Conservation (phyloP, 2,329 filamentous ascomycete genomes). For the Pseudocercospora cruenta region DNA sequence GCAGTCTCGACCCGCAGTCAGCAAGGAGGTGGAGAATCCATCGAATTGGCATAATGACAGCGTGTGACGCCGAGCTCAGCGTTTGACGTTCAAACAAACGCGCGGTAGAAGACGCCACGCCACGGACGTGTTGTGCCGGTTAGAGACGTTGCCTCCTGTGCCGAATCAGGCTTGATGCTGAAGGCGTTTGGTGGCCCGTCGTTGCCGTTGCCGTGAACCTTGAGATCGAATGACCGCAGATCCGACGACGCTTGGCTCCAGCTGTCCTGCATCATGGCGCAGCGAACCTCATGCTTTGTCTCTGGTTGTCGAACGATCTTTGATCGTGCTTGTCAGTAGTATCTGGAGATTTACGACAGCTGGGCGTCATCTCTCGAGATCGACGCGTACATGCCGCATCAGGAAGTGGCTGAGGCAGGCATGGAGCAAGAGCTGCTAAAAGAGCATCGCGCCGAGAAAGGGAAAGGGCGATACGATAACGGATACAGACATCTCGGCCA, state of each 20-base stretch:
- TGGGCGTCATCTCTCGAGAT: too few species aligned
- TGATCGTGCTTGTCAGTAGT: too few species aligned
- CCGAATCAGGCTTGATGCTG: neutral
- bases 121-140: neutral
- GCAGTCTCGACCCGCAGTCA: neutral
- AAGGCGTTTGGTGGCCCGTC: neutral
- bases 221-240: neutral
- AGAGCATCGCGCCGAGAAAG: neutral
- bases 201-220: conserved; percentile 1
- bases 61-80: neutral
- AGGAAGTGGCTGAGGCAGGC: neutral
- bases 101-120: neutral
- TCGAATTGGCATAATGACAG: neutral
- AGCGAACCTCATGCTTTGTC: neutral
- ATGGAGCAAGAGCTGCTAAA: neutral
- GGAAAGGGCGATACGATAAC: too few species aligned
- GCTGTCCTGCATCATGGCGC: neutral
- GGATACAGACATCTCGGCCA: neutral
- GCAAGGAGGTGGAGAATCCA: neutral
- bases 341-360: too few species aligned
- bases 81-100: conserved; percentile 10
- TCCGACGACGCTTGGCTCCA: neutral
- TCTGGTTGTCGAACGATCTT: too few species aligned
- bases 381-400: neutral
- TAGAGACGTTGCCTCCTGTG: neutral